A percentile compares a stretch with the other conserved stretches of the same genome.
phyloP scores from a whole-genome alignment of 257 asterid species.

The Scutellaria baicalensis region DNA sequence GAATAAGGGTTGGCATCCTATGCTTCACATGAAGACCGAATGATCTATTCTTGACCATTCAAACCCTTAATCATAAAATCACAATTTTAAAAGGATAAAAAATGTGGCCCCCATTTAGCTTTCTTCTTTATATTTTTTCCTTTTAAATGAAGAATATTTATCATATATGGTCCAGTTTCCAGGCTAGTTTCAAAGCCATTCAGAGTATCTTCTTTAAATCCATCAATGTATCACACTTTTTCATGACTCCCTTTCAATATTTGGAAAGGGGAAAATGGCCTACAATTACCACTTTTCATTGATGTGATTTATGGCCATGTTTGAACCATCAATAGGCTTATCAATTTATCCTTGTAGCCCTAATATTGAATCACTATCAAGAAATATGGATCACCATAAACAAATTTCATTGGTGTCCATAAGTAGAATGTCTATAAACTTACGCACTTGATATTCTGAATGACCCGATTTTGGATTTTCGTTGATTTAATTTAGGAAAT shows the following conservation, averaged over 20 bases:
- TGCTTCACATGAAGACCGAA: slow-evolving; percentile 60
- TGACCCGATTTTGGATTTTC: no score
- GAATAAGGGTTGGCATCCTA: slow-evolving; percentile 65
- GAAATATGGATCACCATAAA: no score
- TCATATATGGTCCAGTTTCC: slow-evolving; percentile 27
- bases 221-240: slow-evolving; percentile 24
- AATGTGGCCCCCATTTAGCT: slow-evolving; percentile 29
- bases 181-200: slow-evolving; percentile 19
- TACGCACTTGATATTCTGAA: no score
- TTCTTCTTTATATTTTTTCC: neutral
- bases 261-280: slow-evolving; percentile 26
- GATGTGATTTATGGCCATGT: slow-evolving; percentile 63
- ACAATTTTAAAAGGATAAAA: neutral
- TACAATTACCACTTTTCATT: slow-evolving; percentile 42
- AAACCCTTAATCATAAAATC: slow-evolving; percentile 49
- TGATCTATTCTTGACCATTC: slow-evolving; percentile 83
- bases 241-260: slow-evolving; percentile 8
- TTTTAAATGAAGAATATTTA: neutral
- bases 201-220: slow-evolving; percentile 22
- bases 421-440: no score
- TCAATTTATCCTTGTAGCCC: neutral
- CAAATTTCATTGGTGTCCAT: no score
- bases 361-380: no score
- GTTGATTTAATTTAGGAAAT: neutral
- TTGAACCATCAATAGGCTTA: slow-evolving; percentile 34